Evolutionary conservation across 345 rosid genomes (phyloP), one percentile per base, ranked within the genome.

Genomic region (Corymbia maculata): DNA sequence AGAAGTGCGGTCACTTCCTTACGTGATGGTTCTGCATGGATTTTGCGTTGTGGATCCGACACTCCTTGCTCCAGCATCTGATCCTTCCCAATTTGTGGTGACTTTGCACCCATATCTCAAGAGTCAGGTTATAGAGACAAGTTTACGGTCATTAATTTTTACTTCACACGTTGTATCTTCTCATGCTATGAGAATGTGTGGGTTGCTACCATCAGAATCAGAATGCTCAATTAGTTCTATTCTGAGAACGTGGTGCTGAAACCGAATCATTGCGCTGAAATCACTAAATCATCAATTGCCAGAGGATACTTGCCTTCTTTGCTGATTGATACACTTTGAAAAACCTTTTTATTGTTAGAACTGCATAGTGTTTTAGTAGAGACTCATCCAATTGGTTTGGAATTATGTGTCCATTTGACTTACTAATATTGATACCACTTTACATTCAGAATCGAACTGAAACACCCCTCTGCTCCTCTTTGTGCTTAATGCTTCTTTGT

Each of bases 21-120:
- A 95, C 92, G 97, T 96, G 91, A 91, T 94, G 89, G 96, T 92
- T 87, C 92, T 98, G 93, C 99, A 97, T 92, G 97, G 99, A 88
- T 97, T 98, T 90, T 98, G 99, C 89, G 91, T 94, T 88, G 99
- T 97, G 91, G 99, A 98, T 92, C 97, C 99, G 79, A 94, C 95
- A 85, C 96, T 97, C 85, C 97, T 99, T 93, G 93, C 95, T 50
- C 99, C 99, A 17, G 93, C 95, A 61, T 97, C 99, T 88, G 95
- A 97, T 91, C 98, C 99, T 89, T 94, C 98, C 86, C 98, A 95
- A 70, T 98, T 98, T 93, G 95, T 98, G 89, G 94, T 95, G 93
- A 98, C 99, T 85, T 92, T 98, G 88, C 98, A 95, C 92, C 97
- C 99, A 85, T 98, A 98, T 94, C 96, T 98, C 85, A 98, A 97